phyloP scores from a whole-genome alignment of 164 flowering plant genomes.

The Warburgia ugandensis region DNA sequence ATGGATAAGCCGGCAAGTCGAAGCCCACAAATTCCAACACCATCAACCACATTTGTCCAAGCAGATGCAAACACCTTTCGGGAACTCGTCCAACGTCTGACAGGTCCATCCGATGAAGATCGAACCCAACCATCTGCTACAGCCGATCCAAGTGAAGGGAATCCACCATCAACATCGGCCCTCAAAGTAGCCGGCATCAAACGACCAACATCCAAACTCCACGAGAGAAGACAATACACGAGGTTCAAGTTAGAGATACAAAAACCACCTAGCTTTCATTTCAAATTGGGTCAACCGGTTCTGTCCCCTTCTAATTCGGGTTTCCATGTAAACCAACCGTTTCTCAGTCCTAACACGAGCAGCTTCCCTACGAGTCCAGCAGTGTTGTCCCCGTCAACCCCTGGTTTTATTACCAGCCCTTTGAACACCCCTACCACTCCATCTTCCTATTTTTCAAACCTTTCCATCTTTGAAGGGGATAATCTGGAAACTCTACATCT shows the following conservation, averaged over 20 bases:
- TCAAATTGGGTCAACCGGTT: slow-evolving; percentile 12
- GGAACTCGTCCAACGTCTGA: slow-evolving; percentile 69
- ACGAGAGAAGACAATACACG: slow-evolving; percentile 53
- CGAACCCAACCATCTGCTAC: slow-evolving; percentile 1
- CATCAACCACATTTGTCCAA: slow-evolving; percentile 55
- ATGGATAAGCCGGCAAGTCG: too few species aligned
- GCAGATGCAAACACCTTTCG: slow-evolving; percentile 51
- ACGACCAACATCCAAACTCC: slow-evolving; percentile 45
- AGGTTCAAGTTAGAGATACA: slow-evolving; percentile 55
- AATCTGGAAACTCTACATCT: slow-evolving; percentile 2
- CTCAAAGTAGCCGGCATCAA: slow-evolving; percentile 17
- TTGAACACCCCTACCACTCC: slow-evolving; percentile 27
- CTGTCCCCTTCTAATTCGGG: not conserved
- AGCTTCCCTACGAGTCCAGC: slow-evolving; percentile 1
- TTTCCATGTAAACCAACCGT: not conserved
- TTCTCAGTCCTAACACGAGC: not conserved
- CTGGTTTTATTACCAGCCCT: slow-evolving; percentile 21
- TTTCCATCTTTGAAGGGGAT: slow-evolving; percentile 33
- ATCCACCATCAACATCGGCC: not conserved
- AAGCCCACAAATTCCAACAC: too few species aligned
- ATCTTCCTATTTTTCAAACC: slow-evolving; percentile 29
- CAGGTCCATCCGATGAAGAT: slow-evolving; percentile 39
- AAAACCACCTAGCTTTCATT: slow-evolving; percentile 34
- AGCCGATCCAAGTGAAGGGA: not conserved
- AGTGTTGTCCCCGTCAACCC: not conserved